Percentiles rank a stretch among this genome's conserved stretches.
Conservation (phyloP, 306 rosid species). For the Canavalia ensiformis region DNA sequence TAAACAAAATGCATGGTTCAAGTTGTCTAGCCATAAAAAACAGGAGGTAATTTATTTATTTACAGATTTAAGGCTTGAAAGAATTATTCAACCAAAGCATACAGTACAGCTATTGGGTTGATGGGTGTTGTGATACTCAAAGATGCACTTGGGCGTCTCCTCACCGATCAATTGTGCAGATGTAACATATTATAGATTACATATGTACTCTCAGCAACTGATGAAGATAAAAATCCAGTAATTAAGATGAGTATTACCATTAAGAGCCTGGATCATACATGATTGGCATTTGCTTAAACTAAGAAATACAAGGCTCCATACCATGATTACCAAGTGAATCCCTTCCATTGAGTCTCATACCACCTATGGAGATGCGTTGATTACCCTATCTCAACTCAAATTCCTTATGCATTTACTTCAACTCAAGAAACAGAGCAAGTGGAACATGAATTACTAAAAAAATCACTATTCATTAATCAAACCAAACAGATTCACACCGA, state of each 20-base stretch:
- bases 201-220: conserved; percentile 21
- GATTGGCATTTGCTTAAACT: conserved; percentile 1
- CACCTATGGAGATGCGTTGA: neutral
- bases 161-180: conserved; percentile 37
- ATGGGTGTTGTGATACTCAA: neutral
- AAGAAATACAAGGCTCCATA: neutral
- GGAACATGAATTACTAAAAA: conserved; percentile 2
- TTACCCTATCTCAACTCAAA: conserved; percentile 29
- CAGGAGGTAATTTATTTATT: conserved; percentile 17
- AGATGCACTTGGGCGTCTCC: conserved; percentile 29
- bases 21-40: conserved; percentile 1
- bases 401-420: conserved; percentile 39
- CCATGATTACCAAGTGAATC: conserved; percentile 32
- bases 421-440: conserved; percentile 29
- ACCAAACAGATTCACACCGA: conserved; percentile 32
- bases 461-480: conserved; percentile 22
- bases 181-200: conserved; percentile 25
- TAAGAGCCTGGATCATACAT: conserved; percentile 27
- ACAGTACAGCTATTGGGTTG: neutral
- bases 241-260: neutral
- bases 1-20: neutral
- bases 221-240: conserved; percentile 1
- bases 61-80: conserved; percentile 33
- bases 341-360: conserved; percentile 18
- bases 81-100: conserved; percentile 28